These are phyloP conservation scores for Atkinsonella texensis DNA, from an alignment of 2,329 filamentous ascomycete species.

Conservation along the genomic window DNA sequence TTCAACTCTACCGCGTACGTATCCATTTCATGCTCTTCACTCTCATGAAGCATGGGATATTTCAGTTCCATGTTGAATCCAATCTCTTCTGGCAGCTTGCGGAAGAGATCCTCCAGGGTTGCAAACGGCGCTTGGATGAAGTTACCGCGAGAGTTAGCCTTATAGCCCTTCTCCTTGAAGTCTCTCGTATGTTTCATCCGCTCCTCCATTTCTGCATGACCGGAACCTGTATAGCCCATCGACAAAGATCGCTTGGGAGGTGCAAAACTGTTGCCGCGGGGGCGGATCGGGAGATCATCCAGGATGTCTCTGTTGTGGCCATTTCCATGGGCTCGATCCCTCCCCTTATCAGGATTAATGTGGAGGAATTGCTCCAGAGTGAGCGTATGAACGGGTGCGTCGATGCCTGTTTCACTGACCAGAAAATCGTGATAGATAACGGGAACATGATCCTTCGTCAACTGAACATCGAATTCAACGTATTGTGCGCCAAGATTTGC, in stretches of 20 bases:
- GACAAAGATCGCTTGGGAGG: conserved; percentile 39
- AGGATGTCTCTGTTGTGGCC: not conserved
- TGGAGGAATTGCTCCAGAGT: conserved; percentile 94
- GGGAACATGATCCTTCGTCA: conserved; percentile 97
- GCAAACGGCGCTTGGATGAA: conserved; percentile 96
- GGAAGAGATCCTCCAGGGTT: conserved; percentile 87
- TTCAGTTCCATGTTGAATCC: conserved; percentile 99
- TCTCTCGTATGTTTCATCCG: conserved; percentile 96
- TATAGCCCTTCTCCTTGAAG: conserved; percentile 90
- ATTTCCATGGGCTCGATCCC: conserved; percentile 3
- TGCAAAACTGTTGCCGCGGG: conserved; percentile 27
- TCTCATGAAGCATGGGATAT: conserved; percentile 96
- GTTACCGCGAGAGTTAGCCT: conserved; percentile 84
- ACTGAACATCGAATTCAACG: conserved; percentile 76
- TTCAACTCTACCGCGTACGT: conserved; percentile 93
- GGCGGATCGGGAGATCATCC: conserved; percentile 3
- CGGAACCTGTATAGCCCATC: conserved; percentile 36
- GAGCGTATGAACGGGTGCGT: conserved; percentile 89
- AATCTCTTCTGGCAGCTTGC: conserved; percentile 65
- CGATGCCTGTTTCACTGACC: conserved; percentile 93
- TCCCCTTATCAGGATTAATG: conserved; percentile 50
- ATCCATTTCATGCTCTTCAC: conserved; percentile 92
- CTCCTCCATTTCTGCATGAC: conserved; percentile 44
- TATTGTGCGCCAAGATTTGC: conserved; percentile 79
- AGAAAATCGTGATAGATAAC: conserved; percentile 98